Evolutionary conservation across 768 basidiomycete genomes (phyloP), one percentile per base, ranked within the genome.

Genomic region (Boletus rufocinnamomeus): DNA sequence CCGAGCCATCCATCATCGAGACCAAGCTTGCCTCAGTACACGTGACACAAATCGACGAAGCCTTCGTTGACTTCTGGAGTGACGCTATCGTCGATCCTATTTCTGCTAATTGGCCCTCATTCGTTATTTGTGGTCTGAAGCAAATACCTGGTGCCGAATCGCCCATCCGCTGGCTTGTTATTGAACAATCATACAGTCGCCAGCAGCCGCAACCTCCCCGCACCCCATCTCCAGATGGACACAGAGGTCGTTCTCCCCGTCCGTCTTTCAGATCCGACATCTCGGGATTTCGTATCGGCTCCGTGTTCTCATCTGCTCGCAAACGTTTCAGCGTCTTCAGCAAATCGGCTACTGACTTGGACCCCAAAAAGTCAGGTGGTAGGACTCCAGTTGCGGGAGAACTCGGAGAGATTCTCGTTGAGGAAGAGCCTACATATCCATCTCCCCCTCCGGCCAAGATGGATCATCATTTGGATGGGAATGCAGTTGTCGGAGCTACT

Each of bases 1-100:
- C 25, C 6, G 66, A 60, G 34, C 6, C 56, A 4, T 49, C 57
- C 43, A 51, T 71, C 23, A 4, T 72, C 59, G 75, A 79, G 23
- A 78, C 79, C 0, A 70, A 73, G 10, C 70, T 86, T 13, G 73
- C 77, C 16, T 71, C 71, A 2, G 64, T 72, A 9, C 64, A 65
- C 10, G 62, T 83, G 37, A 73, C 85, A n/a, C 80, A 84, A 59
- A 66, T 93, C 13, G 91, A 93, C 65, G 90, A 92, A 65, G 88
- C 89, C 1, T 92, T 93, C 69, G 74, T 91, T 54, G 90, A 93
- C 70, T 91, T 91, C 68, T 92, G 89, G 89, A 81, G 79, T 51
- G 90, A 93, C 65, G 81, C 88, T 2, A 67, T 91, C 34, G 74
- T 86, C 17, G 90, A 93, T 65, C 84, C 88, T 19, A 80, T 90